phyloP scores from a whole-genome alignment of 768 basidiomycete species.

The Calocera viscosa region DNA sequence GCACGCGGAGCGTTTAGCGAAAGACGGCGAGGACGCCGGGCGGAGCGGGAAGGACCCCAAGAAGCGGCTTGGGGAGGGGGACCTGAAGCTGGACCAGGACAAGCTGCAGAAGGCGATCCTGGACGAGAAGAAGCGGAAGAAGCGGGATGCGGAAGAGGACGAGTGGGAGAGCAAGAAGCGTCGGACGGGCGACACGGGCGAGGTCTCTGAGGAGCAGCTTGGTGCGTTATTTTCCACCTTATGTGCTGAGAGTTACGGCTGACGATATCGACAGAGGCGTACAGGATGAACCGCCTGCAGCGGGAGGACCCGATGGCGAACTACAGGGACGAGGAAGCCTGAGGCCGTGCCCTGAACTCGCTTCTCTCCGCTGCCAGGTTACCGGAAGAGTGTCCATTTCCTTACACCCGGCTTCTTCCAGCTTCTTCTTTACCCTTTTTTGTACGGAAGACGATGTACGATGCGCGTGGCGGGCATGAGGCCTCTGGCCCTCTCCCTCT shows the following conservation, averaged over 20 bases:
- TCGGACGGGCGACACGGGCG: constrained; percentile 38
- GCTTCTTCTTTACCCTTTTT: not conserved
- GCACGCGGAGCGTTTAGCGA: not conserved
- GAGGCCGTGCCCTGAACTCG: too few species aligned
- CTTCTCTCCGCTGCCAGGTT: too few species aligned
- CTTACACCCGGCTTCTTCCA: not conserved
- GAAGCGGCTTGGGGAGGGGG: constrained; percentile 69
- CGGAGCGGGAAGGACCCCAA: constrained; percentile 49
- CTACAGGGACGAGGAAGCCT: constrained; percentile 54
- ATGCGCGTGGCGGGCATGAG: not conserved
- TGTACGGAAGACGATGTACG: not conserved
- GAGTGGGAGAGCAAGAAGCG: constrained; percentile 47
- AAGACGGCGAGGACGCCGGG: constrained; percentile 28
- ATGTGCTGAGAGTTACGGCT: not conserved
- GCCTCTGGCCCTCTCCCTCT: not conserved
- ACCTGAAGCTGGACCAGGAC: constrained; percentile 59
- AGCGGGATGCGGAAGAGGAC: constrained; percentile 42
- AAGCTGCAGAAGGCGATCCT: constrained; percentile 54
- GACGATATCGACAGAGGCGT: constrained; percentile 47
- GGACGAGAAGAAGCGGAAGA: constrained; percentile 72
- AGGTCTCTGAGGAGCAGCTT: constrained; percentile 68
- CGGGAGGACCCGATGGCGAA: constrained; percentile 88
- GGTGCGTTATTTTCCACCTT: constrained; percentile 15
- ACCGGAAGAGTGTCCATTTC: not conserved
- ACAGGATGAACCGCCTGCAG: constrained; percentile 58